Evolutionary conservation across 768 basidiomycete species (phyloP).

Genomic region (Calocybe gangraenosa): DNA sequence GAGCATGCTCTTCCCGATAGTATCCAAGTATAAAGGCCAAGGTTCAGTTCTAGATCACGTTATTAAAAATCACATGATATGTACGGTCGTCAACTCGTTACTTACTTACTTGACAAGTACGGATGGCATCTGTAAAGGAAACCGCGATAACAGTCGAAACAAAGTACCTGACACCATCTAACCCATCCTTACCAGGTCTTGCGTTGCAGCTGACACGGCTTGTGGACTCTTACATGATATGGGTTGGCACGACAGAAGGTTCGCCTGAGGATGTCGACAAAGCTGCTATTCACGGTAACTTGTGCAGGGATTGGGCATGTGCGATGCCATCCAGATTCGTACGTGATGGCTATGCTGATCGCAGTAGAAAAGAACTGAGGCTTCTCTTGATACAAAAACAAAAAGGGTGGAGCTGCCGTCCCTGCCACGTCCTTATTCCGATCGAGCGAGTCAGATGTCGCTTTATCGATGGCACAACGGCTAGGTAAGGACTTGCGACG

Average conservation of each 20-base stretch:
- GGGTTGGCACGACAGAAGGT: constrained; percentile 63
- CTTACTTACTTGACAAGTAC: too few relatives aligned
- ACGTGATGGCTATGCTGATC: constrained; percentile 18
- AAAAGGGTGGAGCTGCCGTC: constrained; percentile 29
- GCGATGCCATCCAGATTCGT: constrained; percentile 62
- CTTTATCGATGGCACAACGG: constrained; percentile 73
- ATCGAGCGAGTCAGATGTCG: constrained; percentile 54
- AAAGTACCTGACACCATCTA: constrained; percentile 44
- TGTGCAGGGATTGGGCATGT: constrained; percentile 78
- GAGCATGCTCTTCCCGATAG: too few relatives aligned
- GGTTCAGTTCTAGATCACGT: too few relatives aligned
- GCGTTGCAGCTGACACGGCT: constrained; percentile 64
- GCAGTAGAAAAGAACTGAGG: constrained; percentile 10
- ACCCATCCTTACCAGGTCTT: constrained; percentile 51
- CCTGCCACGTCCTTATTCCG: constrained; percentile 66
- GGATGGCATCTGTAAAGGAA: constrained; percentile 19
- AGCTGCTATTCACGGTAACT: constrained; percentile 48
- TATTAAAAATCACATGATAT: too few relatives aligned
- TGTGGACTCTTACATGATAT: constrained; percentile 77
- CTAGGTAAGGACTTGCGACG: constrained; percentile 54
- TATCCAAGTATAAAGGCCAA: too few relatives aligned
- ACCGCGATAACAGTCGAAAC: constrained; percentile 30
- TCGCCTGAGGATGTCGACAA: constrained; percentile 38
- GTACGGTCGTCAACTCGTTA: too few relatives aligned
- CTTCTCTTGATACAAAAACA: background rate